Percentiles rank a stretch among this genome's conserved stretches.
Evolutionary conservation across 805 yeast species (phyloP).

Genomic region (Cyberlindnera euphorbiae): DNA sequence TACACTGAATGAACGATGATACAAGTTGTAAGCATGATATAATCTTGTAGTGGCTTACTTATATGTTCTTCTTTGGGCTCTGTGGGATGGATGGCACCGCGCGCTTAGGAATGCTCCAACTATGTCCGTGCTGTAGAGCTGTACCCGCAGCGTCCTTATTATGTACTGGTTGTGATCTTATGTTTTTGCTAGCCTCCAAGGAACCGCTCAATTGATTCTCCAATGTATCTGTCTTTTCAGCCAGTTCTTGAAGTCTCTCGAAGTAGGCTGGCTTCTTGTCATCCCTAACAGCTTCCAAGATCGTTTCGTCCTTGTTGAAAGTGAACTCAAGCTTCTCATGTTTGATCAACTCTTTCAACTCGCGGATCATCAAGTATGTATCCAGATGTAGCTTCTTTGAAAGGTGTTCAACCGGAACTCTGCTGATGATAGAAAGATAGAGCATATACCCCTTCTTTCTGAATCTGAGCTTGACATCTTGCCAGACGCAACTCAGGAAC

Average conservation of each 20-base stretch:
- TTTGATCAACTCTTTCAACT: conserved; percentile 17
- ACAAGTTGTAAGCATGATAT: too few relatives aligned
- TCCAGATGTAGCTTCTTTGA: conserved; percentile 16
- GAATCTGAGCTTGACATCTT: conserved; percentile 21
- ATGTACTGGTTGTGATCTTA: too few relatives aligned
- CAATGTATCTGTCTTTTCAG: conserved; percentile 19
- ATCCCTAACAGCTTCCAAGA: conserved; percentile 10
- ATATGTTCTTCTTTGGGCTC: too few relatives aligned
- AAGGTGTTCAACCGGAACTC: conserved; percentile 16
- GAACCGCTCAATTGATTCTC: conserved; percentile 13
- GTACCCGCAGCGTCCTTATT: too few relatives aligned
- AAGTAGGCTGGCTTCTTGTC: conserved; percentile 14
- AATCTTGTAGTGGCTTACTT: too few relatives aligned
- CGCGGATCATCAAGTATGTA: conserved; percentile 11
- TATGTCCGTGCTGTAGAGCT: too few relatives aligned
- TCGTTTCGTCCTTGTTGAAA: conserved; percentile 11
- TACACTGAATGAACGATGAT: too few relatives aligned
- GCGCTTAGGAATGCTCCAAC: too few relatives aligned
- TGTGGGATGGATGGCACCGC: too few relatives aligned
- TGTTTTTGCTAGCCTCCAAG: too few relatives aligned
- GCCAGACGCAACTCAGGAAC: conserved; percentile 24
- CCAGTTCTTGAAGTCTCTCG: conserved; percentile 16
- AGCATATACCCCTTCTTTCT: conserved; percentile 28
- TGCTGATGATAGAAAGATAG: conserved; percentile 30
- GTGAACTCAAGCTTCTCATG: conserved; percentile 10